Evolutionary conservation across 352 stramenopile genomes (phyloP), one percentile per base, ranked within the genome.

Genomic region (Phytophthora pinifolia): DNA sequence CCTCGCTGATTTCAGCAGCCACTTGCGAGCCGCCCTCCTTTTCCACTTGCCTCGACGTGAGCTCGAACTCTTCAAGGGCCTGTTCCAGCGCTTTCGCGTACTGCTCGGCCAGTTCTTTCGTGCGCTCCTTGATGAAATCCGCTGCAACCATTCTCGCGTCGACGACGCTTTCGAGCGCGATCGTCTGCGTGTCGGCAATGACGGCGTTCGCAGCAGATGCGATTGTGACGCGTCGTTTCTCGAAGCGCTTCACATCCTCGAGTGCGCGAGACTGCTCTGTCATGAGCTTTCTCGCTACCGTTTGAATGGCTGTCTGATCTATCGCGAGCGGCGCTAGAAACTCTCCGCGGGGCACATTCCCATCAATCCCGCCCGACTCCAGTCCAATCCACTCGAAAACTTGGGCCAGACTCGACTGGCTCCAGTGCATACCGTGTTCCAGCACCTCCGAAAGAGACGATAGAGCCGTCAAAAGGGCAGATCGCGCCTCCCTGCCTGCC

Each of bases 181-280:
- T 45, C 22, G 43, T 15, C 13, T 56, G 67, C 6, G 74, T 85
- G 14, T 86, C 68, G 0, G 56, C 52, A 29, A 90, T 46, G 33
- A 87, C 69, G 20, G 67, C 68, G 17, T 84, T 58, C 0, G 59
- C 73, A 2, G 56, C 46, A 13, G 51, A 54, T 27, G 60, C 42
- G 25, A 80, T 72, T 12, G 61, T 54, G 6, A 61, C 59, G 2
- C 80, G 74, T 42, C 65, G 70, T 29, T 64, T 51, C 42, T 85
- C 76, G 47, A 84, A 76, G 3, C 65, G 67, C 29, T 83, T 60
- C 4, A 86, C 59, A 34, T 86, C 62, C 5, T 66, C 62, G 15
- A 83, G 14, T 6, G 63, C 68, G 50, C 59, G 74, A 32, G 59
- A 67, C 53, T 86, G 70, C 17, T 84, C 62, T 12, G 59, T 46